Base-by-base conservation (phyloP, 2,329 filamentous ascomycete genomes). In the Chrysoporthe deuterocubensis region DNA sequence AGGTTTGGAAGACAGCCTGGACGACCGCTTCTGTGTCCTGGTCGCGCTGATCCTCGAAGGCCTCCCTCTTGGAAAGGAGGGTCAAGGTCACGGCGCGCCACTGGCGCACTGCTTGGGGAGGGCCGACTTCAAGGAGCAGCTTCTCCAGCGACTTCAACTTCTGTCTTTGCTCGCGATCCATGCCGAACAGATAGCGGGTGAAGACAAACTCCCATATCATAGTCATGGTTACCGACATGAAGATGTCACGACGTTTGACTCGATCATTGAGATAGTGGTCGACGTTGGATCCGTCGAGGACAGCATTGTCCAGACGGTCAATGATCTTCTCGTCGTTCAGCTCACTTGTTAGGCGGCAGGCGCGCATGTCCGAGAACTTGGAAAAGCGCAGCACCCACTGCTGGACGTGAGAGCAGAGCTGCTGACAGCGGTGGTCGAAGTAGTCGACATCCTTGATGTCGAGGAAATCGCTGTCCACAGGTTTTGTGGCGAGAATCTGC, bases 121-220 rank as follows among this genome's bases (percentile, higher is more conserved):
- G 93, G 61, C 95, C 96, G 73, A 97, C 92, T 77, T 99, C 96
- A 26, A 87, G 87, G 42, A 99, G 86, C 50, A 92, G 90, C 83
- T 97, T 97, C 81, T 99, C 96, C 9, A 99, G 87, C 44, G 92
- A 90, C 82, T 99, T 98, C 78, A 99, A 90, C 80, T 98, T 98
- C 79, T 98, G 94, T 74, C 96, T 89, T 80, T 99, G 96, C 80
- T 98, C 96, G 74, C 94, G 89, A 78, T 99, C 96, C 93, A 99
- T 97, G 74, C 96, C 96, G 78, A 99, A 99, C 37, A 99, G 89
- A 78, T 99, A 99, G 71, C 96, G 90, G 9, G 95, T 97, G 77
- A 99, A 99, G 77, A 99, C 90, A 76, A 96, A 97, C 79, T 99
- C 96, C 94, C 94, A 99, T 63, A 99, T 90, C 94, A 99, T 97